Conservation (phyloP, 148 eudicot species). For the Rhododendron griersonianum region DNA sequence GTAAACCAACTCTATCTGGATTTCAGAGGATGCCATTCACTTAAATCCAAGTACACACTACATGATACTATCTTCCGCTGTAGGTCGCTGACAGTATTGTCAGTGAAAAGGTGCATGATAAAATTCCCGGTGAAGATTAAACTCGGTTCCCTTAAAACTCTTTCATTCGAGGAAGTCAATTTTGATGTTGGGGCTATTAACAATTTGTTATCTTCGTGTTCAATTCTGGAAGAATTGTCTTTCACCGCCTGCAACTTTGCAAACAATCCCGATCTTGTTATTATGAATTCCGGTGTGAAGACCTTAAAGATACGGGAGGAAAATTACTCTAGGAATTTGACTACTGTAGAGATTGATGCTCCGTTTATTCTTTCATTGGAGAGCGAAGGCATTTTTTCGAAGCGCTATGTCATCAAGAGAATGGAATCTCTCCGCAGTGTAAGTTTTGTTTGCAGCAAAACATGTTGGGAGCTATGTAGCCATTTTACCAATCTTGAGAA, state of each 20-base stretch:
- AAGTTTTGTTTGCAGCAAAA: not conserved
- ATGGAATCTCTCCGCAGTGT: constrained; percentile 3
- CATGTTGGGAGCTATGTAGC: not conserved
- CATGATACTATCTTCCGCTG: not conserved
- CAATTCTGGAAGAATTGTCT: not conserved
- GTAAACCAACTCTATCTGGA: constrained; percentile 6
- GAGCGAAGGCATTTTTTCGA: not conserved
- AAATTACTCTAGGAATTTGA: not conserved
- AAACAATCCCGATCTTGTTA: not conserved
- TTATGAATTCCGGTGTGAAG: not conserved
- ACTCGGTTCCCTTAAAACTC: not conserved
- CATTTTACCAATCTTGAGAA: not conserved
- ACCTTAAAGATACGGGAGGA: not conserved
- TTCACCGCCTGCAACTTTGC: not conserved
- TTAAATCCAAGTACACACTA: not conserved
- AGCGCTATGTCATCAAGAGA: not conserved
- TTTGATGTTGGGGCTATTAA: not conserved
- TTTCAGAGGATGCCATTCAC: not conserved
- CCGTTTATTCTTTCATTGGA: not conserved
- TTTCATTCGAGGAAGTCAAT: not conserved
- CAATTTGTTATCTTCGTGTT: not conserved
- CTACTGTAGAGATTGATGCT: not conserved
- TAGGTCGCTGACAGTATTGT: not conserved
- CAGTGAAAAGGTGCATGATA: not conserved
- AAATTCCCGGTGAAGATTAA: not conserved